phyloP scores from a whole-genome alignment of 2,329 filamentous ascomycete genomes.

The Metarhizium guizhouense region DNA sequence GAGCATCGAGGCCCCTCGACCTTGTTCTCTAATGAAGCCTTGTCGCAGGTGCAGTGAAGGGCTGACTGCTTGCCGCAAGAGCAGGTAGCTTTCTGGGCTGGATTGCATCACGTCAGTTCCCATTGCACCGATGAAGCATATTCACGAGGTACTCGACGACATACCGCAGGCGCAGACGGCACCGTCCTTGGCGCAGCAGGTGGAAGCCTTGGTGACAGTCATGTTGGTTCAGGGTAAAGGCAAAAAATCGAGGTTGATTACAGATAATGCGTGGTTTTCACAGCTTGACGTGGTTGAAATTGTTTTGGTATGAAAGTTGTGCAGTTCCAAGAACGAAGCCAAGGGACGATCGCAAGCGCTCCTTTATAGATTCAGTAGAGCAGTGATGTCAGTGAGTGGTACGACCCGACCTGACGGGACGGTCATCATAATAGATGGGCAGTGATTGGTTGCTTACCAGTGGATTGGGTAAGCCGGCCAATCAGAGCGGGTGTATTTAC shows the following conservation, averaged over 20 bases:
- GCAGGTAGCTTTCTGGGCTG: constrained; percentile 61
- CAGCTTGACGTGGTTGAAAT: neutral
- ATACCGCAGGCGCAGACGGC: constrained; percentile 49
- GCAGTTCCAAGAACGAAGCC: neutral
- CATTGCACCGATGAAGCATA: neutral
- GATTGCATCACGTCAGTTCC: neutral
- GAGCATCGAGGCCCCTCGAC: constrained; percentile 68
- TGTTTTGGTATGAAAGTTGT: neutral
- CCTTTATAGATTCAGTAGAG: constrained; percentile 9
- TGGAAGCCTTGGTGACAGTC: constrained; percentile 31
- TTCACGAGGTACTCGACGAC: constrained; percentile 15
- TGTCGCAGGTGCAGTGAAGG: constrained; percentile 78
- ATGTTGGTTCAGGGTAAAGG: constrained; percentile 16
- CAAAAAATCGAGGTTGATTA: neutral
- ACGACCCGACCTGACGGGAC: neutral
- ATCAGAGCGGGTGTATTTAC: constrained; percentile 9
- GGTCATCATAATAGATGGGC: neutral
- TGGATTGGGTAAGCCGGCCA: neutral
- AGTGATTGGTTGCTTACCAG: constrained; percentile 7
- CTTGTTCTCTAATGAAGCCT: constrained; percentile 66
- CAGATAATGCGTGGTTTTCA: neutral
- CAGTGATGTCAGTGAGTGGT: neutral
- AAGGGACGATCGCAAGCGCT: constrained; percentile 5
- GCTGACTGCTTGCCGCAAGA: constrained; percentile 86
- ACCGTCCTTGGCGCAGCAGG: constrained; percentile 48